A percentile compares a stretch with the other conserved stretches of the same genome.
phyloP scores from a whole-genome alignment of 139 green algal species.

The Chlamydomonas applanata region DNA sequence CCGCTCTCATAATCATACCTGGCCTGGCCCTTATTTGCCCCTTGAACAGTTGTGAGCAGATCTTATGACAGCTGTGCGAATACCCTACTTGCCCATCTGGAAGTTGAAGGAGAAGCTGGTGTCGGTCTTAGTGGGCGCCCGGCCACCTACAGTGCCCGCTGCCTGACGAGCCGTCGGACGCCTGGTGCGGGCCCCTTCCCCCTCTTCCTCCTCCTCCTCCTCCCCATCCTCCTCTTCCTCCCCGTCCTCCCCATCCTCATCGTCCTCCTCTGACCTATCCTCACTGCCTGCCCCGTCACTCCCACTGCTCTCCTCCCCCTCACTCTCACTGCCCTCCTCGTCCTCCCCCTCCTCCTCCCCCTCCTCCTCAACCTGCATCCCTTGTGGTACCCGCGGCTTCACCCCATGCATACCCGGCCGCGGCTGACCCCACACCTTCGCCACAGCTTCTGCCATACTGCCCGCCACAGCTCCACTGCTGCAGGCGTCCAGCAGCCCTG shows the following conservation, averaged over 20 bases:
- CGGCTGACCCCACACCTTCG: neutral
- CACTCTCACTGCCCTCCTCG: constrained; percentile 3
- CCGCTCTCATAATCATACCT: too few relatives aligned
- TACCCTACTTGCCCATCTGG: too few relatives aligned
- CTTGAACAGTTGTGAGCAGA: too few relatives aligned
- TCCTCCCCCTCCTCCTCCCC: constrained; percentile 3
- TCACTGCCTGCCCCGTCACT: neutral
- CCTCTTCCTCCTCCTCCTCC: too few relatives aligned
- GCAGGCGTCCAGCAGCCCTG: constrained; percentile 6
- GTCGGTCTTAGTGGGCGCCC: too few relatives aligned
- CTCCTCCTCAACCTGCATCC: neutral
- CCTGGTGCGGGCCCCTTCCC: too few relatives aligned
- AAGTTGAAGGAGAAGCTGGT: too few relatives aligned
- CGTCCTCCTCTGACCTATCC: neutral
- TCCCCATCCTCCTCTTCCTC: neutral
- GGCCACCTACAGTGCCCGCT: neutral
- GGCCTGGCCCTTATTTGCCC: too few relatives aligned
- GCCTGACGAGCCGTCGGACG: too few relatives aligned
- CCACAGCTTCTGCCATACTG: neutral
- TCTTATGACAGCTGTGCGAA: too few relatives aligned
- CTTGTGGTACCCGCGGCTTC: neutral
- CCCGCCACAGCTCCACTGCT: neutral
- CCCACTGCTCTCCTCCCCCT: neutral
- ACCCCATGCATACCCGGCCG: neutral
- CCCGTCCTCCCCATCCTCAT: neutral